phyloP scores from a whole-genome alignment of 768 basidiomycete genomes.

The Podaxis pistillaris region DNA sequence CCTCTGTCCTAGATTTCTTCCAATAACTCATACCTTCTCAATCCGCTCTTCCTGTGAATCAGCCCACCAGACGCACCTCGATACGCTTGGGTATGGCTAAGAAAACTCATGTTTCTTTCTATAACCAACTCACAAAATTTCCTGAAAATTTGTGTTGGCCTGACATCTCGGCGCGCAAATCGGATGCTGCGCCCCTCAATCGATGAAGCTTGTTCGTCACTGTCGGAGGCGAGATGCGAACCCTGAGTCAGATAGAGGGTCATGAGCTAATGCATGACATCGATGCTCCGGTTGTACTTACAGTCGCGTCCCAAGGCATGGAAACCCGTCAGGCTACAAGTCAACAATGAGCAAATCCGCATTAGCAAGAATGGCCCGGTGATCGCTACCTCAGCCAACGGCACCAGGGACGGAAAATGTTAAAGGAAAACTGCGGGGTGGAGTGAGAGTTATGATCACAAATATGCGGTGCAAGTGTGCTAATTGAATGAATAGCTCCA shows the following conservation, averaged over 20 bases:
- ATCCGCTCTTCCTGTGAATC: too few relatives aligned
- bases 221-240: not conserved
- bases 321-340: not conserved
- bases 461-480: not conserved
- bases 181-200: not conserved
- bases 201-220: not conserved
- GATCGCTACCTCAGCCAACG: not conserved
- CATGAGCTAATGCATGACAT: not conserved
- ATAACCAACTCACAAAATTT: not conserved
- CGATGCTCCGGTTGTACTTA: not conserved
- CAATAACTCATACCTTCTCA: too few relatives aligned
- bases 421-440: not conserved
- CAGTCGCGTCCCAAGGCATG: not conserved
- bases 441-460: conserved; percentile 1
- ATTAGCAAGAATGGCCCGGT: not conserved
- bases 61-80: too few relatives aligned
- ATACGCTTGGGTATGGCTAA: not conserved
- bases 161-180: not conserved
- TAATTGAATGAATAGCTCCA: not conserved
- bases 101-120: not conserved
- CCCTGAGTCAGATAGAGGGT: not conserved
- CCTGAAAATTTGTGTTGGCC: not conserved
- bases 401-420: too few relatives aligned
- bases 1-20: not conserved
- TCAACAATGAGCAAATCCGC: not conserved